Percentiles rank a stretch among this genome's conserved stretches.
phyloP scores from a whole-genome alignment of 495 filamentous ascomycete species.

The Articulospora tetracladia region DNA sequence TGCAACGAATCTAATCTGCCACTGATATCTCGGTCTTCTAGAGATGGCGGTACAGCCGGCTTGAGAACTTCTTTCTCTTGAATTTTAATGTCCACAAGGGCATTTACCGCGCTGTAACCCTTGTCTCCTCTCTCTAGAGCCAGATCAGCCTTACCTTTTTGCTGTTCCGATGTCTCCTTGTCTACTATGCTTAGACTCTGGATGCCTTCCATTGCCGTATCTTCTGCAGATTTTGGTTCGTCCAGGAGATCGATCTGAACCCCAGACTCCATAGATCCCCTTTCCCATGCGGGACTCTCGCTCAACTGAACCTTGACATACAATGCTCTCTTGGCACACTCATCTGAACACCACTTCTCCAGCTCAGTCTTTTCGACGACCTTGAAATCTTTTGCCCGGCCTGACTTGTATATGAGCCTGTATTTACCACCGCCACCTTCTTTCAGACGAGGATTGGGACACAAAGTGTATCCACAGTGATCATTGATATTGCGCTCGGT shows the following conservation, averaged over 20 bases:
- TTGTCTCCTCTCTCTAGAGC: constrained; percentile 52
- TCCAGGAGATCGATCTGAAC: constrained; percentile 52
- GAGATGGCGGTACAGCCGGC: constrained; percentile 31
- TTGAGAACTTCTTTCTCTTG: constrained; percentile 39
- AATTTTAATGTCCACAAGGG: constrained; percentile 35
- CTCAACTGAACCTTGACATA: constrained; percentile 84
- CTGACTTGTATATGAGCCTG: constrained; percentile 40
- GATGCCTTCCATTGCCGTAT: constrained; percentile 18
- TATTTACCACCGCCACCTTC: constrained; percentile 40
- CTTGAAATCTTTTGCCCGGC: constrained; percentile 47
- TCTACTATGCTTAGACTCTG: constrained; percentile 17
- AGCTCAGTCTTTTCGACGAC: constrained; percentile 48
- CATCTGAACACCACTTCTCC: constrained; percentile 84
- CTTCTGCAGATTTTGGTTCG: constrained; percentile 32
- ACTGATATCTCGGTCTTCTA: constrained; percentile 22
- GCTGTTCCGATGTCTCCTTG: constrained; percentile 11
- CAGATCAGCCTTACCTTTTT: constrained; percentile 36
- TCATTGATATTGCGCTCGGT: constrained; percentile 78
- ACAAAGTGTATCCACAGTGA: constrained; percentile 80
- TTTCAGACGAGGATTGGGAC: constrained; percentile 51
- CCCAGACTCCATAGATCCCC: constrained; percentile 41
- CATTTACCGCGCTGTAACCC: constrained; percentile 15
- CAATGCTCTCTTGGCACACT: constrained; percentile 72
- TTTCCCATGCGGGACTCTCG: constrained; percentile 73
- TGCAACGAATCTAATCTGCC: constrained; percentile 30